Conservation (phyloP, 1,139 yeast genomes). For the Pichiaceae sp. region DNA sequence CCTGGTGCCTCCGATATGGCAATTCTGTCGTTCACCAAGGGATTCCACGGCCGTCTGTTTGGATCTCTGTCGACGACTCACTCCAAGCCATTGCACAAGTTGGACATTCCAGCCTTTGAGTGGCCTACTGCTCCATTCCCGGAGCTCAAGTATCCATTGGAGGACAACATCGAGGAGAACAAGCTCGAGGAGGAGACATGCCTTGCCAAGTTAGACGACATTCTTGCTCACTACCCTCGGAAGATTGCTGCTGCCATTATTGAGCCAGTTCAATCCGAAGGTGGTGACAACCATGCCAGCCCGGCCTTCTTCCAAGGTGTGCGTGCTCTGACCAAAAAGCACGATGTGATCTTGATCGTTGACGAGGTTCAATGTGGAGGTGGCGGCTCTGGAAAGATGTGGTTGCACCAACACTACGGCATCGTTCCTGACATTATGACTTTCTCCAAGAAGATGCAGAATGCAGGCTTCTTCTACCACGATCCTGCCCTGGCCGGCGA, state of each 20-base stretch:
- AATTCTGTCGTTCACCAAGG: conserved; percentile 59
- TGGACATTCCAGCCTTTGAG: conserved; percentile 67
- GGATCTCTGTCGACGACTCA: conserved; percentile 68
- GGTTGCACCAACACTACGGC: conserved; percentile 81
- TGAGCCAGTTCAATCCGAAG: conserved; percentile 81
- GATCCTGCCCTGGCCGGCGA: conserved; percentile 62
- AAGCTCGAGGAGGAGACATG: conserved; percentile 54
- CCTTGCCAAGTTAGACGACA: conserved; percentile 44
- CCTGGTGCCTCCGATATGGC: conserved; percentile 68
- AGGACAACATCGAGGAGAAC: conserved; percentile 42
- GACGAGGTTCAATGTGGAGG: conserved; percentile 87
- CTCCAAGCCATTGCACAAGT: conserved; percentile 66
- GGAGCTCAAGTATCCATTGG: conserved; percentile 53
- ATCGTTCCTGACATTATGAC: conserved; percentile 63
- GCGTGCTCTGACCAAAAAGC: conserved; percentile 57
- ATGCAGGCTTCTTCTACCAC: conserved; percentile 70
- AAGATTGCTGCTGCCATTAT: conserved; percentile 64
- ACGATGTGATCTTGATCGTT: conserved; percentile 60
- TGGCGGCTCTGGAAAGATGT: conserved; percentile 73
- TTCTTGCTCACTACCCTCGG: conserved; percentile 37
- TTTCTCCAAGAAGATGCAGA: conserved; percentile 70
- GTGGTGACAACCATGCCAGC: conserved; percentile 82
- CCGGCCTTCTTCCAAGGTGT: conserved; percentile 68
- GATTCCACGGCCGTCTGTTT: conserved; percentile 70
- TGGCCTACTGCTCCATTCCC: conserved; percentile 81